Conservation (phyloP, 192 early-diverging fungal species). For the Funneliformis mosseae region DNA sequence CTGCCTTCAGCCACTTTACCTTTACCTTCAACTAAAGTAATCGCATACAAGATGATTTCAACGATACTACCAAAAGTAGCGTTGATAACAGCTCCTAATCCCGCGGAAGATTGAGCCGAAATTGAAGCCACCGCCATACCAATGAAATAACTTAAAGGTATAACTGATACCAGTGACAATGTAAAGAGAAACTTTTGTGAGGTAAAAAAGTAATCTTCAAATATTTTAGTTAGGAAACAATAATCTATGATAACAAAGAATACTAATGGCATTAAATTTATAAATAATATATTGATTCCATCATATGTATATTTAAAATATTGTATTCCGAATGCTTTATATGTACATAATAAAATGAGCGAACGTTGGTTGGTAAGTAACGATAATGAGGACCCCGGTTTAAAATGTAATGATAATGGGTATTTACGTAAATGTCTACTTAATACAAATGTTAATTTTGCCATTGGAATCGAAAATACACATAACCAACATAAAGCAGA, state of each 20-base stretch:
- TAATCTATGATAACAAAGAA: slow-evolving; percentile 83
- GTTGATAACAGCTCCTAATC: slow-evolving; percentile 94
- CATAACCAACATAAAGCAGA: slow-evolving; percentile 81
- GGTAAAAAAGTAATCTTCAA: slow-evolving; percentile 50
- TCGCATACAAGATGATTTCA: slow-evolving; percentile 91
- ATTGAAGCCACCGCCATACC: slow-evolving; percentile 97
- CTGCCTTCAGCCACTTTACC: slow-evolving; percentile 85
- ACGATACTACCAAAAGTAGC: slow-evolving; percentile 97
- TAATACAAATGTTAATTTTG: slow-evolving; percentile 85
- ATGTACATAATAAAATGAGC: slow-evolving; percentile 84
- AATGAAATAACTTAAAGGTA: slow-evolving; percentile 95
- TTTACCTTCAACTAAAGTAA: slow-evolving; percentile 89
- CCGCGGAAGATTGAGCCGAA: slow-evolving; percentile 90
- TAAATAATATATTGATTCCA: slow-evolving; percentile 96
- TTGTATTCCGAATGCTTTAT: slow-evolving; percentile 83
- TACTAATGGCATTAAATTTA: slow-evolving; percentile 85
- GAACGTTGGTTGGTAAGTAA: slow-evolving; percentile 31
- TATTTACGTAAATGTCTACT: slow-evolving; percentile 75
- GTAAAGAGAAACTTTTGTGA: slow-evolving; percentile 57
- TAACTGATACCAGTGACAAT: slow-evolving; percentile 74
- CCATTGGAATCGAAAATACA: slow-evolving; percentile 92
- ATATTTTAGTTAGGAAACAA: slow-evolving; percentile 61
- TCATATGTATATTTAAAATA: slow-evolving; percentile 98
- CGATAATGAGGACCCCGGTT: slow-evolving; percentile 50
- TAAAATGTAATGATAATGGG: slow-evolving; percentile 76